These are phyloP conservation scores for Huntiella decipiens DNA, from an alignment of 2,329 filamentous ascomycete species.

Conservation along the genomic window DNA sequence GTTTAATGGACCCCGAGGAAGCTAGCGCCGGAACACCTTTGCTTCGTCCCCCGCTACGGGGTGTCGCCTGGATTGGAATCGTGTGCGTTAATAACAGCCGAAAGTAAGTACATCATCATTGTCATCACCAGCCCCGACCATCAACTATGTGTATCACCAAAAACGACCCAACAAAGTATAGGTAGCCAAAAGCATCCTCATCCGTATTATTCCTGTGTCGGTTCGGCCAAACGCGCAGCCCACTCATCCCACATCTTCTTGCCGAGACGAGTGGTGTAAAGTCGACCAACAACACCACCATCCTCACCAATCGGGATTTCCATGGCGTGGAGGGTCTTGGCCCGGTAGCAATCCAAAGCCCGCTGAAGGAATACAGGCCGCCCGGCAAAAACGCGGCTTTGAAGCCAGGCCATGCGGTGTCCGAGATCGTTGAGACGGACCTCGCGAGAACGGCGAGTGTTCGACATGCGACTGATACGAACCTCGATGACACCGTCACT, in stretches of 20 bases:
- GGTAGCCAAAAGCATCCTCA: background rate
- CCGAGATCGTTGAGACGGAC: conserved; percentile 84
- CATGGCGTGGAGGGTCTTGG: conserved; percentile 73
- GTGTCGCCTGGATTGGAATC: background rate
- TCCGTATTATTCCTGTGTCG: background rate
- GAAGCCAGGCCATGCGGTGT: conserved; percentile 91
- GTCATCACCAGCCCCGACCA: too few relatives aligned
- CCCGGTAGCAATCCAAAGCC: conserved; percentile 87
- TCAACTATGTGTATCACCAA: background rate
- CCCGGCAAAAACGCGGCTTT: conserved; percentile 77
- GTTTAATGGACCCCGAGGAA: too few relatives aligned
- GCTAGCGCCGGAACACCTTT: too few relatives aligned
- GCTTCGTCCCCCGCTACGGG: too few relatives aligned
- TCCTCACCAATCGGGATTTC: conserved; percentile 27
- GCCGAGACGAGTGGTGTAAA: conserved; percentile 76
- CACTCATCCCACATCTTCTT: conserved; percentile 58
- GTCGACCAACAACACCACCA: conserved; percentile 51
- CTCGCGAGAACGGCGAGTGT: conserved; percentile 55
- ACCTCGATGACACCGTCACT: conserved; percentile 20
- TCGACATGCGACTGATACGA: conserved; percentile 55
- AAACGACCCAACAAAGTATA: background rate
- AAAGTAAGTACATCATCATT: too few relatives aligned
- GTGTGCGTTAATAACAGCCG: background rate
- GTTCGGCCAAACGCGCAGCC: background rate
- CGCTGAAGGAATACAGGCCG: conserved; percentile 76